These are phyloP conservation scores for Leccinum arenicola DNA, from an alignment of 768 basidiomycete genomes.

Conservation along the genomic window DNA sequence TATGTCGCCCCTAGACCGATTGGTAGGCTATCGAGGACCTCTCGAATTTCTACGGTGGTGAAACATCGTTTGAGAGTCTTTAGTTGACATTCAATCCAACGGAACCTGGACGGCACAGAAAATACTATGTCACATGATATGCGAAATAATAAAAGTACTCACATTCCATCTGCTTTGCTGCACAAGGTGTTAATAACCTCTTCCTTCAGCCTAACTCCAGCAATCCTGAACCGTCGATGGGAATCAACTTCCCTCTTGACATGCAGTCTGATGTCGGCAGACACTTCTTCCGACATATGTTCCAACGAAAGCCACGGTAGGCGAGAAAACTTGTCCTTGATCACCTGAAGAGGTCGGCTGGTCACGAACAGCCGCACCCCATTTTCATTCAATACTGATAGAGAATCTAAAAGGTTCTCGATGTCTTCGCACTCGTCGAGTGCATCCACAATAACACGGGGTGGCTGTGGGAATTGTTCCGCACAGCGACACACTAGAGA, in stretches of 20 bases:
- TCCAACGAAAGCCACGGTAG: conserved; percentile 9
- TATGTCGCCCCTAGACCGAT: not conserved
- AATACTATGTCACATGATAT: not conserved
- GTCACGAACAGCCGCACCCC: conserved; percentile 7
- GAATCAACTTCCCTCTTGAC: conserved; percentile 7
- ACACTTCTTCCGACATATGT: not conserved
- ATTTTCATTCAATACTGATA: not conserved
- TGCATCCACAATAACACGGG: conserved; percentile 10
- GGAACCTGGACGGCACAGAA: not conserved
- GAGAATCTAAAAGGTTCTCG: not conserved
- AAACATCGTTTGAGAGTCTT: not conserved
- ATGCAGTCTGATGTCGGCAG: conserved; percentile 5
- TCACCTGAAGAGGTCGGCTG: conserved; percentile 1
- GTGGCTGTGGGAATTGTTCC: not conserved
- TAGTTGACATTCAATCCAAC: too few relatives aligned
- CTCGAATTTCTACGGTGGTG: not conserved
- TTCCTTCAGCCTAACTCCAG: not conserved
- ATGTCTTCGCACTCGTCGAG: conserved; percentile 17
- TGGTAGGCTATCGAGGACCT: not conserved
- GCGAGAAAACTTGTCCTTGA: conserved; percentile 3
- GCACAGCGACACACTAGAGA: not conserved
- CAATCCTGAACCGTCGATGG: conserved; percentile 3
- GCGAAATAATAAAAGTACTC: not conserved
- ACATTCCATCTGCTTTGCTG: conserved; percentile 12
- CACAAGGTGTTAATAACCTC: not conserved